These are phyloP conservation scores for Penicillium ochrochloron DNA, from an alignment of 495 filamentous ascomycete species.

Conservation along the genomic window DNA sequence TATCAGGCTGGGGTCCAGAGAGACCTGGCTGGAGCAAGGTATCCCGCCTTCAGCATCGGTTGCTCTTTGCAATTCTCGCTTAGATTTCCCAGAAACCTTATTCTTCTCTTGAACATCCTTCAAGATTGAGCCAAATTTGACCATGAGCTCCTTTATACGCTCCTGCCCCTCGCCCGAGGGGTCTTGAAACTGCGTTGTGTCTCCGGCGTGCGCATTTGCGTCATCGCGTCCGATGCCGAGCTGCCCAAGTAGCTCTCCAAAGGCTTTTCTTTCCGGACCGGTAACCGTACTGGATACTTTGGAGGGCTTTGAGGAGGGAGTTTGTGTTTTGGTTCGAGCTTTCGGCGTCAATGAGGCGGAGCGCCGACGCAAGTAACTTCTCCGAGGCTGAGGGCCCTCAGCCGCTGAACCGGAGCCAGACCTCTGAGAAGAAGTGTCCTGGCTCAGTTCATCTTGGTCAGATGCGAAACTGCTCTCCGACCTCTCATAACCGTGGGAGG, in stretches of 20 bases:
- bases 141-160: slow-evolving; percentile 35
- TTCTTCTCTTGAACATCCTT: slow-evolving; percentile 24
- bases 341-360: slow-evolving; percentile 23
- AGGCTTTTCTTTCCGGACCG: slow-evolving; percentile 31
- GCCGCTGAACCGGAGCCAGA: not conserved
- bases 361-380: slow-evolving; percentile 36
- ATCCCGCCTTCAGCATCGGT: slow-evolving; percentile 3
- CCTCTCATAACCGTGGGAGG: not conserved
- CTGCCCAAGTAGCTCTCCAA: slow-evolving; percentile 33
- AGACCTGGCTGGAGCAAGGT: not conserved
- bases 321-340: slow-evolving; percentile 3
- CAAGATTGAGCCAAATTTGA: slow-evolving; percentile 36
- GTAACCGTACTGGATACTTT: slow-evolving; percentile 29
- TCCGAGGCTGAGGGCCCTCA: slow-evolving; percentile 13
- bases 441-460: slow-evolving; percentile 6
- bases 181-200: not conserved
- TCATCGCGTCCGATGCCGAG: slow-evolving; percentile 22
- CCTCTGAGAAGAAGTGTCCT: slow-evolving; percentile 5
- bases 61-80: not conserved
- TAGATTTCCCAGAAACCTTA: slow-evolving; percentile 5
- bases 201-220: slow-evolving; percentile 2
- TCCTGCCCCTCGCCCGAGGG: slow-evolving; percentile 19
- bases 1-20: not conserved
- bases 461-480: not conserved
- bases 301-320: not conserved